Conservation (phyloP, 2,329 filamentous ascomycete species). For the Knufia petricola region DNA sequence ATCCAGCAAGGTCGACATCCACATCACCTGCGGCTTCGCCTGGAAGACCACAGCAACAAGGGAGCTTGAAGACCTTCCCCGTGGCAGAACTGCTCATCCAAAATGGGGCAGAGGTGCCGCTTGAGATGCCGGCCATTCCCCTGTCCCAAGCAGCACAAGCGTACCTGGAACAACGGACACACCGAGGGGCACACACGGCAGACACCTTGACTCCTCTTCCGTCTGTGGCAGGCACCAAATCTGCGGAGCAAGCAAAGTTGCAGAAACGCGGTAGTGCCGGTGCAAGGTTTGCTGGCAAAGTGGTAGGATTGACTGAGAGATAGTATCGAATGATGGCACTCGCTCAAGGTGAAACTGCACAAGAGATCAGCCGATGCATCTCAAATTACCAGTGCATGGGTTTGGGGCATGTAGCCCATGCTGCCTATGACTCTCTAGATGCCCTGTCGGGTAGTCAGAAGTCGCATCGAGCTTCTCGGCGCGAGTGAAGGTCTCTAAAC, state of each 20-base stretch:
- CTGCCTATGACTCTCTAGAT: background rate
- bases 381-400: conserved; percentile 2
- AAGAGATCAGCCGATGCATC: background rate
- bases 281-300: conserved; percentile 51
- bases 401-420: conserved; percentile 1
- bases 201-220: conserved; percentile 58
- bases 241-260: conserved; percentile 48
- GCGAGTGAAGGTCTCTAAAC: background rate
- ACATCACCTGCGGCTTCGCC: conserved; percentile 33
- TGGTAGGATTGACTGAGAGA: conserved; percentile 36
- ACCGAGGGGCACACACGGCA: conserved; percentile 32
- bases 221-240: conserved; percentile 34
- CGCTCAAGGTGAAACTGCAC: conserved; percentile 2
- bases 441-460: background rate
- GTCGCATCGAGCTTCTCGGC: background rate
- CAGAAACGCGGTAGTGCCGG: conserved; percentile 74
- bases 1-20: conserved; percentile 63
- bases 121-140: conserved; percentile 66
- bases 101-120: conserved; percentile 83
- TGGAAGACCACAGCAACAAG: conserved; percentile 28
- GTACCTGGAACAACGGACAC: conserved; percentile 70
- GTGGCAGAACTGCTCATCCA: conserved; percentile 86
- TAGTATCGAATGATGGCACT: conserved; percentile 22
- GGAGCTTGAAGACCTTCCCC: conserved; percentile 58
- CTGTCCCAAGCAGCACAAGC: conserved; percentile 69